Conservation (phyloP, 192 early-diverging fungal genomes). For the Kickxella alabastrina region DNA sequence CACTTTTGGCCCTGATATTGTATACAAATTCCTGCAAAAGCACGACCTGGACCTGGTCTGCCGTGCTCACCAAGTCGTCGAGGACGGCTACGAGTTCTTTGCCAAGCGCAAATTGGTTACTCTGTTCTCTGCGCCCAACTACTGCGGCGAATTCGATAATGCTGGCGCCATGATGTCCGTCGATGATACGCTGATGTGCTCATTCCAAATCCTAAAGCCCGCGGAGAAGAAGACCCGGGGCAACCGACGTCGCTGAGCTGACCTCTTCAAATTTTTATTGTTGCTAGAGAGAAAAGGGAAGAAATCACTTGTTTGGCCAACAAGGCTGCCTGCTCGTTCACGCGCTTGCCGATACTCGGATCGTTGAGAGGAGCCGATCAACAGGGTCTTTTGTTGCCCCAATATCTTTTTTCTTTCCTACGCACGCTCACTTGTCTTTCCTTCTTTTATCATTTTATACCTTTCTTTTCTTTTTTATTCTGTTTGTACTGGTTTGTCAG, state of each 20-base stretch:
- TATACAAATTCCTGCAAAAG: conserved; percentile 88
- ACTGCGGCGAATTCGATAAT: conserved; percentile 90
- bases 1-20: conserved; percentile 95
- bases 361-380: too few relatives aligned
- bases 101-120: conserved; percentile 94
- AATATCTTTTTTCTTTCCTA: neutral
- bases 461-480: neutral
- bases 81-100: conserved; percentile 99
- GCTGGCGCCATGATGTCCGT: conserved; percentile 88
- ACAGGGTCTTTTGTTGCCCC: neutral
- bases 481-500: too few relatives aligned
- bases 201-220: conserved; percentile 93
- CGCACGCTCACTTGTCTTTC: too few relatives aligned
- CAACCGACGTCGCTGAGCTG: conserved; percentile 31
- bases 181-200: conserved; percentile 80
- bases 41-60: conserved; percentile 98
- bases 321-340: too few relatives aligned
- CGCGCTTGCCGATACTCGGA: too few relatives aligned
- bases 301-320: too few relatives aligned
- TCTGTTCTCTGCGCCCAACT: conserved; percentile 95
- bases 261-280: neutral
- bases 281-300: too few relatives aligned
- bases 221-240: conserved; percentile 66
- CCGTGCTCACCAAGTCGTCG: conserved; percentile 96
- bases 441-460: neutral